These are phyloP conservation scores for Suhomyces chickasaworum DNA, from an alignment of 1,139 yeast genomes.

Conservation along the genomic window DNA sequence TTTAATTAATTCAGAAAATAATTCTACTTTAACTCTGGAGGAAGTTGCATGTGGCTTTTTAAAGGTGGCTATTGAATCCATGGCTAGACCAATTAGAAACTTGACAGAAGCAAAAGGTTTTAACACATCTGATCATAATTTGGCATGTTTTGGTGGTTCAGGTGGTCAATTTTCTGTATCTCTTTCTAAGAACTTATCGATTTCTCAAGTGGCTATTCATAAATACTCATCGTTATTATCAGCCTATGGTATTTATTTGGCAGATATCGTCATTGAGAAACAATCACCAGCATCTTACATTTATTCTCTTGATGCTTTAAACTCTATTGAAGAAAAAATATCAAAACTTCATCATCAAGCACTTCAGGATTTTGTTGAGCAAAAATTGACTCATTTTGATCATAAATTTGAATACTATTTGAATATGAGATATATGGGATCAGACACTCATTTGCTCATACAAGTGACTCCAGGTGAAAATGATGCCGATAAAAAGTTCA, in stretches of 20 bases:
- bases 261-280: conserved; percentile 57
- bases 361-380: conserved; percentile 34
- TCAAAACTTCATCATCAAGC: conserved; percentile 30
- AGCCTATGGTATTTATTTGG: conserved; percentile 47
- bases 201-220: conserved; percentile 43
- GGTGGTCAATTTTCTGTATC: conserved; percentile 49
- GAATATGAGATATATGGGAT: conserved; percentile 82
- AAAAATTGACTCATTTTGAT: conserved; percentile 28
- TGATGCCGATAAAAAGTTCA: conserved; percentile 31
- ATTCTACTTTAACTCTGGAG: conserved; percentile 32
- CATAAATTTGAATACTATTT: conserved; percentile 59
- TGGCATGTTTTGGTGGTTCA: conserved; percentile 51
- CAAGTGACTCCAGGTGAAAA: conserved; percentile 24
- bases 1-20: conserved; percentile 33
- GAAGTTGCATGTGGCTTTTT: conserved; percentile 48
- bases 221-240: conserved; percentile 48
- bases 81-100: conserved; percentile 50
- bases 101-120: conserved; percentile 49
- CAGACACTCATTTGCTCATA: conserved; percentile 83
- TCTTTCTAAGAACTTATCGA: conserved; percentile 43
- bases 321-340: conserved; percentile 29
- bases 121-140: conserved; percentile 42
- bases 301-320: conserved; percentile 23
- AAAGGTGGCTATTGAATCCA: conserved; percentile 48
- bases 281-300: conserved; percentile 56